Conservation (phyloP, 2,329 filamentous ascomycete genomes). For the Penicillium sclerotigenum region DNA sequence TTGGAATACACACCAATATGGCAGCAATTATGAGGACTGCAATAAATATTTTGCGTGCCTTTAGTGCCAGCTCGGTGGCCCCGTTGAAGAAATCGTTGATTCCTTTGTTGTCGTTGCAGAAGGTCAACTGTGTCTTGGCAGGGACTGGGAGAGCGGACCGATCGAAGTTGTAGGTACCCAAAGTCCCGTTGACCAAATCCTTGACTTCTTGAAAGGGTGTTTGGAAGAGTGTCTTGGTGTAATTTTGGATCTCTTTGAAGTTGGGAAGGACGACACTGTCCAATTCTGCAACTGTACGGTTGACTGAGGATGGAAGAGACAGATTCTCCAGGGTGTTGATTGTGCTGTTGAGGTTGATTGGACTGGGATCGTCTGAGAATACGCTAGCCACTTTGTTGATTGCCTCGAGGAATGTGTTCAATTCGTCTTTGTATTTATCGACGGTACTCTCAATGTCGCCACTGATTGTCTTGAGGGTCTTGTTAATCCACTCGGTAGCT, state of each 20-base stretch:
- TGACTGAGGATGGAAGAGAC: conserved; percentile 65
- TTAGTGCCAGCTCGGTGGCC: conserved; percentile 63
- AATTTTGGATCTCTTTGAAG: conserved; percentile 78
- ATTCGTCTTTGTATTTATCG: conserved; percentile 52
- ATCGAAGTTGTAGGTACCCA: conserved; percentile 75
- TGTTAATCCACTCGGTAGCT: conserved; percentile 59
- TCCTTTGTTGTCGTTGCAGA: conserved; percentile 81
- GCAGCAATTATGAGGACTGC: conserved; percentile 70
- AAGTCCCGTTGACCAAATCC: conserved; percentile 65
- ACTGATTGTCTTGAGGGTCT: conserved; percentile 47
- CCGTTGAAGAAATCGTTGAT: conserved; percentile 80
- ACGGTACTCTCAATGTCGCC: conserved; percentile 45
- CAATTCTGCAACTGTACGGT: conserved; percentile 66
- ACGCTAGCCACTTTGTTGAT: conserved; percentile 58
- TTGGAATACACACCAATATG: conserved; percentile 68
- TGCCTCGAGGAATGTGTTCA: conserved; percentile 51
- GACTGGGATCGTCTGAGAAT: conserved; percentile 48
- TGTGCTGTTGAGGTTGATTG: conserved; percentile 63
- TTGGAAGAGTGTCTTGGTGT: conserved; percentile 70
- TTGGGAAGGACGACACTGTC: conserved; percentile 72
- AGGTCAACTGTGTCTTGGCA: conserved; percentile 74
- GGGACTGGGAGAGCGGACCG: conserved; percentile 76
- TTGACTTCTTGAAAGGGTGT: conserved; percentile 80
- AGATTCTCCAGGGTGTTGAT: conserved; percentile 68
- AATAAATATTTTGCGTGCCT: conserved; percentile 71